Percentiles rank a stretch among this genome's conserved stretches.
phyloP scores from a whole-genome alignment of 1,284 basidiomycete species.

The Inonotus obliquus region DNA sequence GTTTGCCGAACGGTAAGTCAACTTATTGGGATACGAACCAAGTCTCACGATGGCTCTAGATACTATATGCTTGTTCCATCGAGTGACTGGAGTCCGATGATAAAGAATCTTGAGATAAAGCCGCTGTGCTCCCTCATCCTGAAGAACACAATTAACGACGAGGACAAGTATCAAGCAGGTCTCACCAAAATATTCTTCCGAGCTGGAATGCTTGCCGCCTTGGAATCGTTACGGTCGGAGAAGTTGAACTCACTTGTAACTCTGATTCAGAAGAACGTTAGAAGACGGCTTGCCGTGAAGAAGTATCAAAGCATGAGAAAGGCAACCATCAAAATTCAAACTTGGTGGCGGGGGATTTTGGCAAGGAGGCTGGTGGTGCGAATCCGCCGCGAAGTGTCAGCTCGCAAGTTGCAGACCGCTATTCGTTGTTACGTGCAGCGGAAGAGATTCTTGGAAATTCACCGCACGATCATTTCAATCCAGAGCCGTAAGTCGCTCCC shows the following conservation, averaged over 20 bases:
- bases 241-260: constrained; percentile 90
- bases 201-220: constrained; percentile 96
- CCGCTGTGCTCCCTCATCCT: constrained; percentile 85
- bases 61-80: constrained; percentile 97
- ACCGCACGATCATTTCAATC: constrained; percentile 63
- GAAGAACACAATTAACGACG: constrained; percentile 82
- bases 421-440: constrained; percentile 74
- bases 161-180: constrained; percentile 96
- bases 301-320: constrained; percentile 71
- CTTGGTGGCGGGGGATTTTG: constrained; percentile 87
- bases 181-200: constrained; percentile 99
- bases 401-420: constrained; percentile 72
- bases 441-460: constrained; percentile 61
- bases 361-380: constrained; percentile 70
- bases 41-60: constrained; percentile 37
- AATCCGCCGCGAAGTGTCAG: constrained; percentile 73
- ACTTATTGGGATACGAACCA: not conserved
- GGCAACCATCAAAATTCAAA: constrained; percentile 84
- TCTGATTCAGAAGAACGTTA: constrained; percentile 96
- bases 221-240: constrained; percentile 87
- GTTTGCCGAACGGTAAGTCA: constrained; percentile 89
- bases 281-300: constrained; percentile 79
- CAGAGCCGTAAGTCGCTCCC: constrained; percentile 76
- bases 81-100: constrained; percentile 79
- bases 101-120: constrained; percentile 74